Evolutionary conservation across 768 basidiomycete genomes (phyloP).

Genomic region (Lactifluus hygrophoroides): DNA sequence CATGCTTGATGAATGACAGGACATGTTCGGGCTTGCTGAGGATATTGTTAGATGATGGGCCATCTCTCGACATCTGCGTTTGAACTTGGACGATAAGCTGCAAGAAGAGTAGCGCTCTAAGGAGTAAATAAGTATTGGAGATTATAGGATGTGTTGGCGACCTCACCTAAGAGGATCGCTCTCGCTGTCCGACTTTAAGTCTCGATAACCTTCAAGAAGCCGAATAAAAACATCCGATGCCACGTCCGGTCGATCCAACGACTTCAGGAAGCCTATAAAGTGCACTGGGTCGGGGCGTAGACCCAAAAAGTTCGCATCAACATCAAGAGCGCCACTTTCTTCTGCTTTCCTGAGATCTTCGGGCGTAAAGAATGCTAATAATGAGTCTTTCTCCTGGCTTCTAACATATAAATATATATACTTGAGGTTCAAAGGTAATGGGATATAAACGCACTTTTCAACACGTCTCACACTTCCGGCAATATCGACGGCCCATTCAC

Average conservation of each 20-base stretch:
- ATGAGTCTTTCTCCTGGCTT: slow-evolving; percentile 21
- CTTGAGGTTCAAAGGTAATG: background rate
- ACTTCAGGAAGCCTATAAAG: slow-evolving; percentile 58
- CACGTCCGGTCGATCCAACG: slow-evolving; percentile 59
- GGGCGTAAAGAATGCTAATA: slow-evolving; percentile 43
- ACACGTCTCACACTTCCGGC: slow-evolving; percentile 42
- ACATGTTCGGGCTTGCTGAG: slow-evolving; percentile 61
- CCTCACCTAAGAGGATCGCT: slow-evolving; percentile 47
- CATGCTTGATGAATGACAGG: slow-evolving; percentile 75
- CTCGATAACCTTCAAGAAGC: slow-evolving; percentile 61
- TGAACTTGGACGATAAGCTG: slow-evolving; percentile 83
- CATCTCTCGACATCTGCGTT: slow-evolving; percentile 46
- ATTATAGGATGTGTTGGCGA: background rate
- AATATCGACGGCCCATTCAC: slow-evolving; percentile 48
- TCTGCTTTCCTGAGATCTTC: slow-evolving; percentile 36
- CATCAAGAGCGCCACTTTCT: slow-evolving; percentile 35
- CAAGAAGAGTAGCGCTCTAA: slow-evolving; percentile 61
- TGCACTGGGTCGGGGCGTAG: slow-evolving; percentile 70
- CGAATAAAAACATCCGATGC: slow-evolving; percentile 65
- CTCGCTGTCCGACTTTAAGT: slow-evolving; percentile 29
- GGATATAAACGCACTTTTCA: slow-evolving; percentile 35
- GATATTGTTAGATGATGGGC: slow-evolving; percentile 45
- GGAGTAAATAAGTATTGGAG: background rate
- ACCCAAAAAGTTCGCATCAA: slow-evolving; percentile 50
- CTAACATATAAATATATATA: background rate